Evolutionary conservation across 2,329 filamentous ascomycete genomes (phyloP), one percentile per base, ranked within the genome.

Genomic region (Harringtonia lauricola): DNA sequence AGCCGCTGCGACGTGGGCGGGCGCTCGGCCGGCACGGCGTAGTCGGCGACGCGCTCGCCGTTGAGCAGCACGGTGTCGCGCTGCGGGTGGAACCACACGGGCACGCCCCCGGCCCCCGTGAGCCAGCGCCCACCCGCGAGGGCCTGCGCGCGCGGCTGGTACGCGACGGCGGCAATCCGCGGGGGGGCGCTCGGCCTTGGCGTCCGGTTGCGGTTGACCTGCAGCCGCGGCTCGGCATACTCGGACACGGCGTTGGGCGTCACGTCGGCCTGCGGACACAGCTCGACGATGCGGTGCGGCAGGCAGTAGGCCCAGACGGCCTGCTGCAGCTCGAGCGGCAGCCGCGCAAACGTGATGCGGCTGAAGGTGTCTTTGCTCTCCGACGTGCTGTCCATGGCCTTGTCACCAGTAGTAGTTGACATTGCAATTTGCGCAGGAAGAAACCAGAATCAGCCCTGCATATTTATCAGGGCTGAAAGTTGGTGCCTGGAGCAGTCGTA

Each of bases 41-140:
- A 45, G 29, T 47, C 42, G 2, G 28, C 14, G 7, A 30, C 17
- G n/a, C 22, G 39, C 18, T 30, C 37, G 29, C 36, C 41, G 35
- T 47, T 47, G 13, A 49, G 35, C 18, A 49, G 14, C 3, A 49
- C 19, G 5, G 40, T 44, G 31, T 49, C 47, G 22, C 41, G 43
- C 18, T 6, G 1, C 13, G 41, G 31, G 37, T 49, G 38, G 31
- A 47, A 42, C 42, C 42, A 49, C 3, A 47, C 38, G 9, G 36
- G 39, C 31, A 17, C 7, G 34, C 39, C 39, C 24, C 24, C 28
- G 21, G 44, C 42, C 19, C 44, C 44, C 8, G 15, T 17, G 12
- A 13, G 41, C 47, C 47, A 47, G 14, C 40, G 12, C 15, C 47
- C 47, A 14, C 3, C 17, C 14, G 36, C 15, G 19, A 24, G 18